Conservation (phyloP, 768 basidiomycete species). For the Phallus indusiatus region DNA sequence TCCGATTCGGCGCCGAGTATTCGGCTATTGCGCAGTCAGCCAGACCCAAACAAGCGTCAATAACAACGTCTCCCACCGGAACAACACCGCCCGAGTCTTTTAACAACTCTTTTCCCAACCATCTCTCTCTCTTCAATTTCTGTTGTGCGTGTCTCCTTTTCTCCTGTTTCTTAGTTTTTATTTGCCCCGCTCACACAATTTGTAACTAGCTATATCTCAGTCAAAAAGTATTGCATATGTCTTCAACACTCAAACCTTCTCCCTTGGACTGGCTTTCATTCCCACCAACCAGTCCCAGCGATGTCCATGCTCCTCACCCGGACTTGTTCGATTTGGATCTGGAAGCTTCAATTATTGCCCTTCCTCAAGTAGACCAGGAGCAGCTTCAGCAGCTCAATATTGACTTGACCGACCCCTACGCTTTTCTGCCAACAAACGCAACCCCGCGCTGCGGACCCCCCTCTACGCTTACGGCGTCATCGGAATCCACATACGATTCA, state of each 20-base stretch:
- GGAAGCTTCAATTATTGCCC: conserved; percentile 57
- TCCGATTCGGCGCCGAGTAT: background rate
- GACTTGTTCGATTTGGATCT: conserved; percentile 81
- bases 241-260: conserved; percentile 3
- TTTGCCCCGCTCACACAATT: background rate
- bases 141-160: background rate
- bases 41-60: background rate
- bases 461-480: conserved; percentile 70
- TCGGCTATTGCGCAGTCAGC: background rate
- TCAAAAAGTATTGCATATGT: background rate
- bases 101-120: background rate
- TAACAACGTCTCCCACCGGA: background rate
- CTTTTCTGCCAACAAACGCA: conserved; percentile 46
- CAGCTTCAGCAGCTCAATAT: conserved; percentile 46
- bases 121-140: background rate
- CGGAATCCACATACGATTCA: conserved; percentile 67
- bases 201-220: background rate
- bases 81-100: background rate
- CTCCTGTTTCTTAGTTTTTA: background rate
- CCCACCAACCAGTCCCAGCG: conserved; percentile 42
- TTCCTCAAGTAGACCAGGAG: conserved; percentile 48
- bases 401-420: conserved; percentile 56
- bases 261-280: conserved; percentile 47
- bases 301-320: conserved; percentile 68
- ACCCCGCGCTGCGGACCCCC: conserved; percentile 61